phyloP scores from a whole-genome alignment of 495 filamentous ascomycete genomes.

The Podospora fimiseda region DNA sequence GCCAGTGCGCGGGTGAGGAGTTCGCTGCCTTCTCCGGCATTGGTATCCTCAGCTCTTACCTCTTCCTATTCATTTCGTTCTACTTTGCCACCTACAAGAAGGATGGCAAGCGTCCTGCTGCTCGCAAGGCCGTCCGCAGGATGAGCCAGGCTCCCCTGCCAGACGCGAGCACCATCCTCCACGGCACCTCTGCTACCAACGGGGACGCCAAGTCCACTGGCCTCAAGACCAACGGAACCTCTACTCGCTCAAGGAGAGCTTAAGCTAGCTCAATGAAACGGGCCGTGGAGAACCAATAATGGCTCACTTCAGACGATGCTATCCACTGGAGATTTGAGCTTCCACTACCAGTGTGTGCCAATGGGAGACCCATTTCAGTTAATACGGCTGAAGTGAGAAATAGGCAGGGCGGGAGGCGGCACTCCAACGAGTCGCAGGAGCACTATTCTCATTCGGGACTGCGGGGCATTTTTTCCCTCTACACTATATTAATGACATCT shows the following conservation, averaged over 20 bases:
- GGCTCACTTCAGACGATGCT: not conserved
- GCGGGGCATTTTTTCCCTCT: constrained; percentile 3
- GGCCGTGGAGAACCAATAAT: not conserved
- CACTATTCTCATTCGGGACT: not conserved
- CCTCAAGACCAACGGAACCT: constrained; percentile 43
- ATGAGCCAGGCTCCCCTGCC: constrained; percentile 51
- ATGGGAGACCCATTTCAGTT: not conserved
- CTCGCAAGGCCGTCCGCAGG: constrained; percentile 49
- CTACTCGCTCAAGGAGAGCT: constrained; percentile 54
- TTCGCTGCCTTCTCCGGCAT: constrained; percentile 94
- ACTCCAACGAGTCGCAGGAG: not conserved
- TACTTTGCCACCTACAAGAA: constrained; percentile 97
- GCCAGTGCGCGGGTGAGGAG: constrained; percentile 91
- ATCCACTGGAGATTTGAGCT: not conserved
- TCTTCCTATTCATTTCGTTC: constrained; percentile 97
- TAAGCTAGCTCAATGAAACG: constrained; percentile 27
- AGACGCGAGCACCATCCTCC: constrained; percentile 39
- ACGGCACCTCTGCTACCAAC: constrained; percentile 15
- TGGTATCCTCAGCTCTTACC: constrained; percentile 84
- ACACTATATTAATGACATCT: constrained; percentile 25
- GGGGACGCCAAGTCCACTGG: constrained; percentile 39
- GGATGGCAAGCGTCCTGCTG: constrained; percentile 56
- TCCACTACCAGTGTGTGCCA: not conserved
- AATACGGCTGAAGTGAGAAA: not conserved
- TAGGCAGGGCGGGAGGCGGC: not conserved